Evolutionary conservation across 164 flowering plant genomes (phyloP), one percentile per base, ranked within the genome.

Genomic region (Amborella trichopoda): DNA sequence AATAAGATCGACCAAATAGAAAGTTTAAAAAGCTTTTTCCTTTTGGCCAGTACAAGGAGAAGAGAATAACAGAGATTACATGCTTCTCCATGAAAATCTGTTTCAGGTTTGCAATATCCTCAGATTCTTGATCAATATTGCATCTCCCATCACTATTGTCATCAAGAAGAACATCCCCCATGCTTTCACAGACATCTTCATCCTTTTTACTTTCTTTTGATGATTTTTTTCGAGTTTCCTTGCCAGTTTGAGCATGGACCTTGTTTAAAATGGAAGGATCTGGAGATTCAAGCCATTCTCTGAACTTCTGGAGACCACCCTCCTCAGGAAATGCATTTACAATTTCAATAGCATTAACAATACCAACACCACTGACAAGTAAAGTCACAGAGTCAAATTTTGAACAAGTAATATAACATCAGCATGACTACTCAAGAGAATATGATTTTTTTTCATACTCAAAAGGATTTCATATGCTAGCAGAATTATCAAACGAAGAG

Each of bases 271-370:
- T 91, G 46, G 68, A 54, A 48, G 95, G 96, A 64, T 91, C 98
- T 43, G 98, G 98, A 53, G 98, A 91, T 65, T 91, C 98, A 48
- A 91, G 58, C 98, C 98, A 91, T 65, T 86, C 88, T 33, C 90
- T 72, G 63, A 91, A 91, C 49, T 81, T 72, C 17, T 59, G 70
- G 46, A 91, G 93, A 32, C 98, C 98, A 62, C 77, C 81, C 53
- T 81, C 89, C 65, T 80, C 98, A 12, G 95, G 95, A 71, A 81
- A 91, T 49, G 98, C 96, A 78, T 75, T 75, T 46, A 84, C 65
- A 60, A 91, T 93, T 68, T 91, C 98, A 66, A 91, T 74, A 49
- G 96, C 98, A 82, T 91, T 91, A 28, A 91, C 98, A 58, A 87
- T 91, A 32, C 98, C 98, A 56, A 91, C 77, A 30, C 68, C 71